phyloP scores from a whole-genome alignment of 1,284 basidiomycete genomes.

The Tilletia caries region DNA sequence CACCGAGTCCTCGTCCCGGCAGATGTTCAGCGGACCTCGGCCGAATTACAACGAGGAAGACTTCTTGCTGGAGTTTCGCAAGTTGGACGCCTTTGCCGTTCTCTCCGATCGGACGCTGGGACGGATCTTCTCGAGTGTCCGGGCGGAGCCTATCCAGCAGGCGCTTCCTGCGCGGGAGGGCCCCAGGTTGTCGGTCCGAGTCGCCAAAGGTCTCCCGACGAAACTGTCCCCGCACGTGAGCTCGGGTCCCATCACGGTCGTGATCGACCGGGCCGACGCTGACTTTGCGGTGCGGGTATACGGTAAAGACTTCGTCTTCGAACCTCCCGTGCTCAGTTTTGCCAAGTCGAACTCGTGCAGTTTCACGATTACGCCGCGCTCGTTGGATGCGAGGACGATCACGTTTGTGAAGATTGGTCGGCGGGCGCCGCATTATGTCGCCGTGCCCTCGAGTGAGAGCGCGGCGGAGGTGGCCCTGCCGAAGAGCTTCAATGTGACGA shows the following conservation, averaged over 20 bases:
- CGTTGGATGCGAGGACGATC: constrained; percentile 35
- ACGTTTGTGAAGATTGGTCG: constrained; percentile 43
- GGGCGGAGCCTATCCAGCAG: constrained; percentile 36
- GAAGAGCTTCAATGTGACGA: constrained; percentile 28
- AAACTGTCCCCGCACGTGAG: constrained; percentile 39
- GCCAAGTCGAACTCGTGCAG: constrained; percentile 24
- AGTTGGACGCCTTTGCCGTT: constrained; percentile 31
- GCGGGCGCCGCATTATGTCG: constrained; percentile 18
- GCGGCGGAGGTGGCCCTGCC: constrained; percentile 27
- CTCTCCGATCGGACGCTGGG: constrained; percentile 45
- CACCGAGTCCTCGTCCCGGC: neutral
- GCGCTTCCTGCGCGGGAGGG: constrained; percentile 28
- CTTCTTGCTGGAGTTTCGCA: constrained; percentile 39
- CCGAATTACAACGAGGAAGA: constrained; percentile 25
- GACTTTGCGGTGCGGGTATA: constrained; percentile 44
- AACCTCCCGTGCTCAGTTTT: constrained; percentile 47
- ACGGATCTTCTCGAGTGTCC: constrained; percentile 39
- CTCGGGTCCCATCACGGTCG: constrained; percentile 38
- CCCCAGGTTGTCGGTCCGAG: neutral
- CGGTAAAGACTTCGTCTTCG: constrained; percentile 41
- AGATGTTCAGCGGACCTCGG: constrained; percentile 30
- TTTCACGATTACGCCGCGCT: constrained; percentile 42
- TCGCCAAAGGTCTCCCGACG: constrained; percentile 26
- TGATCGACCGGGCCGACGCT: constrained; percentile 40
- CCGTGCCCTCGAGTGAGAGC: constrained; percentile 17